A percentile compares a stretch with the other conserved stretches of the same genome.
phyloP scores from a whole-genome alignment of 352 stramenopile species.

The Lagenidium giganteum region DNA sequence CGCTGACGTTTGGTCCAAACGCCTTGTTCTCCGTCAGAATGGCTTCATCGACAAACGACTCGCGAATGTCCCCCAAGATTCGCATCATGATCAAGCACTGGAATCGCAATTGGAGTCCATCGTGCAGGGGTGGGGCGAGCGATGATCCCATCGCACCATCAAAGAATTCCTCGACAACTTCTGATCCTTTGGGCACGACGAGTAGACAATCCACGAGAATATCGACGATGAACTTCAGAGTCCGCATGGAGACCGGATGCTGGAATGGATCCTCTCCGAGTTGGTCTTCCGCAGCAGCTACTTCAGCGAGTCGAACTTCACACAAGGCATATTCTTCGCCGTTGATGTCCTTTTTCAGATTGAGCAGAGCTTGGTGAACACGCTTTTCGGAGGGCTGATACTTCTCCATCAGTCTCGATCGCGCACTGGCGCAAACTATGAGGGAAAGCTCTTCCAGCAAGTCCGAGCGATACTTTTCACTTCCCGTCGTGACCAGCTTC shows the following conservation, averaged over 20 bases:
- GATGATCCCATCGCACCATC: conserved; percentile 26
- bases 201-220: conserved; percentile 53
- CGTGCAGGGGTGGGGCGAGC: conserved; percentile 35
- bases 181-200: conserved; percentile 33
- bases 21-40: conserved; percentile 41
- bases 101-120: conserved; percentile 43
- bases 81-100: conserved; percentile 45
- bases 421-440: conserved; percentile 39
- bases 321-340: conserved; percentile 30
- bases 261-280: conserved; percentile 49
- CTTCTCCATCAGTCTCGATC: conserved; percentile 26
- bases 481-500: conserved; percentile 19
- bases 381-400: conserved; percentile 31
- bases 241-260: conserved; percentile 31
- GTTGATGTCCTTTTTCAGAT: conserved; percentile 33
- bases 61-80: conserved; percentile 47
- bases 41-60: conserved; percentile 33
- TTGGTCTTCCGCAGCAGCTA: conserved; percentile 26
- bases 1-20: conserved; percentile 50
- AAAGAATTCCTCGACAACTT: conserved; percentile 46
- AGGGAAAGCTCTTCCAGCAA: conserved; percentile 54
- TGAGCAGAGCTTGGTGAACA: conserved; percentile 32
- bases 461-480: conserved; percentile 45
- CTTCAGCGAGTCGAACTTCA: conserved; percentile 33
- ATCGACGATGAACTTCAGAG: conserved; percentile 36